Evolutionary conservation across 2,329 filamentous ascomycete genomes (phyloP), one percentile per base, ranked within the genome.

Genomic region (Scedosporium minutisporum): DNA sequence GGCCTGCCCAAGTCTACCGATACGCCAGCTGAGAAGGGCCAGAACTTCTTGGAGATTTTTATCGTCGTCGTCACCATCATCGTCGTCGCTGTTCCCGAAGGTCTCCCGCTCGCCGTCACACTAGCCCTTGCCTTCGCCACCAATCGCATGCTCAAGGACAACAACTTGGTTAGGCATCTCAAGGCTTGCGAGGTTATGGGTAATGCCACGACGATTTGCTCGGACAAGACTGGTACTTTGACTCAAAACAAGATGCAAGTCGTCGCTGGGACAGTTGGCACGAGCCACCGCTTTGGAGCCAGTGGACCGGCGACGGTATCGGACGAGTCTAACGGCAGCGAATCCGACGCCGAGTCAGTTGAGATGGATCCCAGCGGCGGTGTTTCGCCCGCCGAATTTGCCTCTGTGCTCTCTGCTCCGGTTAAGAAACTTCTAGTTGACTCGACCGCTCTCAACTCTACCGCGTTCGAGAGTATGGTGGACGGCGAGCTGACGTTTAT

Each of bases 111-210:
- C 57, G 89, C 89, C 21, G 89, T 91, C n/a, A 92, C 89, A 0
- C 77, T 92, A 27, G 88, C 89, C 16, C 76, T 92, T 55, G 89
- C 88, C 9, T 91, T 91, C 72, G 89, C 89, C 4, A 91, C 88
- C 1, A 90, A 85, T 10, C 83, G 87, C 62, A 91, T 91, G 89
- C 75, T 91, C 64, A 88, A 84, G 68, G 88, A 91, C 72, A 89
- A 89, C 75, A 91, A 91, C 68, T 75, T 92, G 64, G 88, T 91
- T 55, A 85, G 89, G 42, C 87, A 91, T 63, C 80, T 92, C 63
- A 88, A 89, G 69, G 87, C 89, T 23, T 91, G 89, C 68, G 89
- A 91, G 72, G 90, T 90, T 57, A 91, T 91, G 88, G 89, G 89
- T 61, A 91, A 90, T 69, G 88, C 88, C 6, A 89, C 87, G 0